Percentiles rank a stretch among this genome's conserved stretches.
Conservation (phyloP, 192 early-diverging fungal species). For the Paraglomus occultum region DNA sequence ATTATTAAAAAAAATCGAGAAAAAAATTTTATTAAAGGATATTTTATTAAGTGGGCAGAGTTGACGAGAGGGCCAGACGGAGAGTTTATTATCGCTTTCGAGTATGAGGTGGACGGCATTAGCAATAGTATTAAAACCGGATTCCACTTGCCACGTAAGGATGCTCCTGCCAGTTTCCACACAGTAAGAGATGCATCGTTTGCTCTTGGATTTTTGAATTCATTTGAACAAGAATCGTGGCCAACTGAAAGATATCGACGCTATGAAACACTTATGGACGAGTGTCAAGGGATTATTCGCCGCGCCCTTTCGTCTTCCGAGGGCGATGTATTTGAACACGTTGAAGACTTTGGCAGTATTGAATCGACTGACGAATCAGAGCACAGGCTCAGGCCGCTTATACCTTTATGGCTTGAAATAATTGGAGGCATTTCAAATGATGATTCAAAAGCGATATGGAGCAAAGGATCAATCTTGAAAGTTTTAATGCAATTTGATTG, state of each 20-base stretch:
- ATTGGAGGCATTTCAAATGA: too few species aligned
- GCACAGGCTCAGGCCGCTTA: too few species aligned
- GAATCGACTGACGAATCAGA: too few species aligned
- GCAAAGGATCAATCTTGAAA: neutral
- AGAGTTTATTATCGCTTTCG: neutral
- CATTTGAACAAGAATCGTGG: neutral
- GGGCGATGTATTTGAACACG: slow-evolving; percentile 8
- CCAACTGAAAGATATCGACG: neutral
- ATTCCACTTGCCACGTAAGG: neutral
- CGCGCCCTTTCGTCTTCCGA: neutral
- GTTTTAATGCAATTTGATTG: slow-evolving; percentile 18
- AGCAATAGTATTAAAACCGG: neutral
- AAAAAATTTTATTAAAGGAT: too few species aligned
- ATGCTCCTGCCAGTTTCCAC: neutral
- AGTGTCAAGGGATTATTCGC: neutral
- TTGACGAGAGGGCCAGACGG: neutral
- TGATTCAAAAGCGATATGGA: too few species aligned
- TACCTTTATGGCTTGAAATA: too few species aligned
- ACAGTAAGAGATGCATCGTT: neutral
- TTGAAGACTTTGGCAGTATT: neutral
- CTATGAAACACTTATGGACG: neutral
- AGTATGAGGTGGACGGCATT: neutral
- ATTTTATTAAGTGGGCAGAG: too few species aligned
- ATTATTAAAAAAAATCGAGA: neutral
- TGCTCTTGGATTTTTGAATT: slow-evolving; percentile 7